phyloP scores from a whole-genome alignment of 495 filamentous ascomycete species.

The Neurospora tetrasperma region DNA sequence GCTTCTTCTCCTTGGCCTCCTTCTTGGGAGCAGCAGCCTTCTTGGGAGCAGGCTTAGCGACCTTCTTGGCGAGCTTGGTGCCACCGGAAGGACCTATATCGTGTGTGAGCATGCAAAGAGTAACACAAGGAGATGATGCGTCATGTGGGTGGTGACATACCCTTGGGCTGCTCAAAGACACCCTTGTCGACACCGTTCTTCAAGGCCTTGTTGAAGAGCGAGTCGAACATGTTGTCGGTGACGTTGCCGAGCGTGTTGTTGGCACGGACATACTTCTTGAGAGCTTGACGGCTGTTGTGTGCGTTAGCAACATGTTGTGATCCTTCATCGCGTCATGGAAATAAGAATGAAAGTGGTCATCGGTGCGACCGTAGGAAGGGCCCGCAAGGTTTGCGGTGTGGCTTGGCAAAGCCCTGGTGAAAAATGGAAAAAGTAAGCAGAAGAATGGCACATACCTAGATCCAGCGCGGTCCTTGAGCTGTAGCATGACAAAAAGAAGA shows the following conservation, averaged over 20 bases:
- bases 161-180: conserved; percentile 89
- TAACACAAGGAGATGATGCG: background rate
- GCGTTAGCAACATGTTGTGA: conserved; percentile 26
- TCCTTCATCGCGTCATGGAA: conserved; percentile 1
- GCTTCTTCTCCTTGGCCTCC: conserved; percentile 33
- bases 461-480: conserved; percentile 59
- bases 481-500: conserved; percentile 18
- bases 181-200: conserved; percentile 82
- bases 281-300: conserved; percentile 66
- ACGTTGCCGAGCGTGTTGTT: conserved; percentile 77
- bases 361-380: background rate
- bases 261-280: conserved; percentile 96
- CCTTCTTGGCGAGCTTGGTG: conserved; percentile 94
- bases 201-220: conserved; percentile 88
- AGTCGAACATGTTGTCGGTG: conserved; percentile 67
- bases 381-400: background rate
- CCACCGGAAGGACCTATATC: conserved; percentile 72
- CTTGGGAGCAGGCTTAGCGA: conserved; percentile 27
- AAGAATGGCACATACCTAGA: conserved; percentile 42
- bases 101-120: conserved; percentile 12
- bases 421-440: conserved; percentile 2
- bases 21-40: conserved; percentile 31
- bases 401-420: conserved; percentile 5
- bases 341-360: background rate
- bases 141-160: conserved; percentile 41